These are phyloP conservation scores for Litsea cubeba DNA, from an alignment of 164 flowering plant genomes.

Conservation along the genomic window DNA sequence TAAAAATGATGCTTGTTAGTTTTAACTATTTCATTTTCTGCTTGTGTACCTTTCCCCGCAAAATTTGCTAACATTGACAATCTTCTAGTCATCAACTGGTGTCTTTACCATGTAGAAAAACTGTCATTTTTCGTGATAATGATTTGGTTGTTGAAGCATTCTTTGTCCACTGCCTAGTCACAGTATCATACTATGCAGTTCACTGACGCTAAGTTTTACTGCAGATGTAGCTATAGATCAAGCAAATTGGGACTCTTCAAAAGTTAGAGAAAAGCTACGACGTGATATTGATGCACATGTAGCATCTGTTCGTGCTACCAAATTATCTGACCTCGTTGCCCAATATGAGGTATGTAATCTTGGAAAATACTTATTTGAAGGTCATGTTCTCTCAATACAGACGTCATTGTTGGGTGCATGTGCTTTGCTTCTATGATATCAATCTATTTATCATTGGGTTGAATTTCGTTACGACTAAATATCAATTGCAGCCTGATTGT, in stretches of 20 bases:
- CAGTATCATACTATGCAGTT: not conserved
- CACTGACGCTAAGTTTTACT: conserved; percentile 3
- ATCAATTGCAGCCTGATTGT: not conserved
- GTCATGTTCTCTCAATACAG: not conserved
- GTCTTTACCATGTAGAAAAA: too few relatives aligned
- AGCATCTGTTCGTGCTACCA: conserved; percentile 64
- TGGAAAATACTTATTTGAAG: not conserved
- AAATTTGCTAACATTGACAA: too few relatives aligned
- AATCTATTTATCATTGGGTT: not conserved
- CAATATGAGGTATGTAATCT: conserved; percentile 56
- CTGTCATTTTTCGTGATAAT: too few relatives aligned
- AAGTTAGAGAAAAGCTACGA: conserved; percentile 69
- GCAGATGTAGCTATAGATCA: conserved; percentile 60
- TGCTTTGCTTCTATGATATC: not conserved
- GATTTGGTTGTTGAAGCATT: too few relatives aligned
- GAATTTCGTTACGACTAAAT: not conserved
- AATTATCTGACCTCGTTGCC: conserved; percentile 68
- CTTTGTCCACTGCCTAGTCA: too few relatives aligned
- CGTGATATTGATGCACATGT: conserved; percentile 94
- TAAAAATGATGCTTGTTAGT: too few relatives aligned
- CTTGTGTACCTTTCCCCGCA: too few relatives aligned
- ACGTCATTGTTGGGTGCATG: not conserved
- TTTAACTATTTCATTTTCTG: too few relatives aligned
- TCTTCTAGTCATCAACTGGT: too few relatives aligned
- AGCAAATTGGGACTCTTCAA: conserved; percentile 79